These are phyloP conservation scores for Echria macrotheca DNA, from an alignment of 495 filamentous ascomycete species.

Conservation along the genomic window DNA sequence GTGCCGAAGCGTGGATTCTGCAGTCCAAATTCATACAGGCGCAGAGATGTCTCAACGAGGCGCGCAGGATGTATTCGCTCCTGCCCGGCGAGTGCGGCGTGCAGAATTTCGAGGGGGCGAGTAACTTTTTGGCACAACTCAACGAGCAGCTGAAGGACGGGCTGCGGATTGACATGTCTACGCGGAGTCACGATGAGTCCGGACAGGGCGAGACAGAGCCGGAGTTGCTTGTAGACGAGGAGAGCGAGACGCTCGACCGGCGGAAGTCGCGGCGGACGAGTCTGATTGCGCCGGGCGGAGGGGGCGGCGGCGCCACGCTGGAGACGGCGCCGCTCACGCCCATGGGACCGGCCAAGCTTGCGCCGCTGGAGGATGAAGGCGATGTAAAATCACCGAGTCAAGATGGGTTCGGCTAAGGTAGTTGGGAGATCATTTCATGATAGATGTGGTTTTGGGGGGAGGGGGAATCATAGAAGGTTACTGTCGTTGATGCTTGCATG, in stretches of 20 bases:
- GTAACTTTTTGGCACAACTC: conserved; percentile 61
- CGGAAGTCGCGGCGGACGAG: conserved; percentile 37
- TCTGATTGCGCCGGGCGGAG: conserved; percentile 27
- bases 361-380: conserved; percentile 5
- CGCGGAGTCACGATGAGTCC: conserved; percentile 30
- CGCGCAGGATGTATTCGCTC: conserved; percentile 60
- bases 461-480: too few relatives aligned
- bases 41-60: conserved; percentile 65
- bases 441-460: too few relatives aligned
- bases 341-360: conserved; percentile 12
- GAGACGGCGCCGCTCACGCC: conserved; percentile 43
- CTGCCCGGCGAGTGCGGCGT: conserved; percentile 52
- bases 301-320: conserved; percentile 23
- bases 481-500: too few relatives aligned
- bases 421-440: too few relatives aligned
- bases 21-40: conserved; percentile 65
- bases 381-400: not conserved
- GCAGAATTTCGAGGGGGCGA: conserved; percentile 48
- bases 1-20: conserved; percentile 74
- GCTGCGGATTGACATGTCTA: conserved; percentile 24
- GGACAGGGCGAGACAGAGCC: conserved; percentile 31
- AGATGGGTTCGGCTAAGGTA: conserved; percentile 29
- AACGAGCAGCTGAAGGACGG: conserved; percentile 54
- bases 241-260: conserved; percentile 48
- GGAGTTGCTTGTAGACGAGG: conserved; percentile 50